Evolutionary conservation across 2,329 filamentous ascomycete genomes (phyloP).

Genomic region (Orbilia blumenaviensis): DNA sequence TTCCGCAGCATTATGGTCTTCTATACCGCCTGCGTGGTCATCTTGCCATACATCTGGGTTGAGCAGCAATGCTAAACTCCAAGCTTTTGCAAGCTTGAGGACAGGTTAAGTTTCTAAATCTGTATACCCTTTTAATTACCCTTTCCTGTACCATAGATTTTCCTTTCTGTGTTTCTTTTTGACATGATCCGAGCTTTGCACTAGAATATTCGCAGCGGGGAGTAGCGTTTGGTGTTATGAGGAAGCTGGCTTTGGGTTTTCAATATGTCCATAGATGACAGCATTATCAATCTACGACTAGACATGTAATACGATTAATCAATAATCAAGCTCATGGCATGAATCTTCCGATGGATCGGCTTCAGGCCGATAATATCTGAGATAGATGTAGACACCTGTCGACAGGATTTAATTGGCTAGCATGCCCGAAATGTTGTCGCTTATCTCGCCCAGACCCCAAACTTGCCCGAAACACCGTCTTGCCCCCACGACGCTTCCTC

Average conservation of each 20-base stretch:
- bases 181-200: not conserved
- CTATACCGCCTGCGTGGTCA: conserved; percentile 81
- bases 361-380: no score
- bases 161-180: not conserved
- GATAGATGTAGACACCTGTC: not conserved
- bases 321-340: not conserved
- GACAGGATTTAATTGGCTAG: not conserved
- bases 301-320: conserved; percentile 6
- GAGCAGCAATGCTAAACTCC: conserved; percentile 63
- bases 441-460: conserved; percentile 34
- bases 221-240: not conserved
- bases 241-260: not conserved
- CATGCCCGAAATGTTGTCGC: conserved; percentile 27
- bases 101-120: not conserved
- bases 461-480: not conserved
- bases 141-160: conserved; percentile 7
- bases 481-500: conserved; percentile 6
- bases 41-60: conserved; percentile 80
- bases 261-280: not conserved
- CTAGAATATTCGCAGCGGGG: conserved; percentile 10
- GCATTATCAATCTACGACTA: not conserved
- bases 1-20: conserved; percentile 75
- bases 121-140: not conserved
- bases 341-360: not conserved
- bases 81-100: not conserved